Percentiles rank a stretch among this genome's conserved stretches.
Evolutionary conservation across 352 stramenopile genomes (phyloP).

Genomic region (Phytophthora melonis): DNA sequence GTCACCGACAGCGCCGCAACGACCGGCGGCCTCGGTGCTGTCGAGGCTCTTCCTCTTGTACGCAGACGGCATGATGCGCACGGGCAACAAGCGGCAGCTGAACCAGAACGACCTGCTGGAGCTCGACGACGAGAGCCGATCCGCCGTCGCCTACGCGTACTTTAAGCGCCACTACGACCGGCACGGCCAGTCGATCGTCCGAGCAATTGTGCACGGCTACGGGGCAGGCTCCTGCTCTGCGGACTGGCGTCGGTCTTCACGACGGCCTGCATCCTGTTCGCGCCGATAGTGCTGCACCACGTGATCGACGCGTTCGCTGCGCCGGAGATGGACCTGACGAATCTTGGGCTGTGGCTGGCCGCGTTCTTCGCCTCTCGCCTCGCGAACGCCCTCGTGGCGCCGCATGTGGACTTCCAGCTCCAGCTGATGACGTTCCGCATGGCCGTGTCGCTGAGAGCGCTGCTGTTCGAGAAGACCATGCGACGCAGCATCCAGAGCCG

Average conservation of each 20-base stretch:
- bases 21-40: conserved; percentile 12
- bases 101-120: conserved; percentile 49
- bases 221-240: conserved; percentile 23
- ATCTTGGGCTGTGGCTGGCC: conserved; percentile 42
- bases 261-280: conserved; percentile 40
- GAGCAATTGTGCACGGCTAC: conserved; percentile 35
- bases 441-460: conserved; percentile 40
- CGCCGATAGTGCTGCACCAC: conserved; percentile 49
- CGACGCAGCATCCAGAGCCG: conserved; percentile 27
- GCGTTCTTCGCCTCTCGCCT: conserved; percentile 51
- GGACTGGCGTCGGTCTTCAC: conserved; percentile 25
- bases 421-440: conserved; percentile 41
- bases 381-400: conserved; percentile 26
- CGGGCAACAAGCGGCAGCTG: conserved; percentile 51
- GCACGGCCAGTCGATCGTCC: conserved; percentile 27
- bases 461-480: conserved; percentile 53
- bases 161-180: conserved; percentile 29
- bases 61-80: conserved; percentile 44
- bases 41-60: conserved; percentile 49
- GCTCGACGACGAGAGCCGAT: conserved; percentile 33
- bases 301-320: conserved; percentile 49
- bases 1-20: background rate
- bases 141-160: conserved; percentile 19
- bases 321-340: conserved; percentile 25
- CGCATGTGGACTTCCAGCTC: conserved; percentile 33